Evolutionary conservation across 2,329 filamentous ascomycete genomes (phyloP).

Genomic region (Stemphylium vesicarium): DNA sequence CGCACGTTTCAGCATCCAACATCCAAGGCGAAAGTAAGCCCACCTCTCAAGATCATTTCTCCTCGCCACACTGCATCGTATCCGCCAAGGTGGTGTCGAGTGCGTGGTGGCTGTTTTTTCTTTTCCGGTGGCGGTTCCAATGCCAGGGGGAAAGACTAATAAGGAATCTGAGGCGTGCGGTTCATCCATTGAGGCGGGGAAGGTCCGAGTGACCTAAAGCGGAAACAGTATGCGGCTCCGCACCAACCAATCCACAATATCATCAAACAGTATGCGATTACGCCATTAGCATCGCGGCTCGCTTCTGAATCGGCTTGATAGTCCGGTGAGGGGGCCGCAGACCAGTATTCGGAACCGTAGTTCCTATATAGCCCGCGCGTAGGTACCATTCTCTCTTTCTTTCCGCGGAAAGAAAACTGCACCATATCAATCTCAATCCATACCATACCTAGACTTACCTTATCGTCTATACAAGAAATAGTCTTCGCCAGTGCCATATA

Average conservation of each 20-base stretch:
- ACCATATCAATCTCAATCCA: not conserved
- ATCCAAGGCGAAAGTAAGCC: too few species aligned
- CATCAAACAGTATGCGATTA: conserved; percentile 11
- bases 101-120: not conserved
- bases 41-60: too few species aligned
- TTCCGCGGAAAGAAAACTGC: not conserved
- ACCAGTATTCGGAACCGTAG: not conserved
- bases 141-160: not conserved
- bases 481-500: not conserved
- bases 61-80: too few species aligned
- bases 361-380: not conserved
- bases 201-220: conserved; percentile 18
- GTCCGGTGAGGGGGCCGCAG: conserved; percentile 19
- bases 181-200: conserved; percentile 12
- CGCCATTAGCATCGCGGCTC: conserved; percentile 8
- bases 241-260: conserved; percentile 15
- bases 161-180: not conserved
- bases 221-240: conserved; percentile 24
- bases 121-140: not conserved
- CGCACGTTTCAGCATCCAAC: too few species aligned
- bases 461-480: not conserved
- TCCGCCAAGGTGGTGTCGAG: too few species aligned
- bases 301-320: conserved; percentile 11
- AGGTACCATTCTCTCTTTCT: not conserved
- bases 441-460: not conserved